Evolutionary conservation across 306 rosid genomes (phyloP), one percentile per base, ranked within the genome.

Genomic region (Inga oerstediana): DNA sequence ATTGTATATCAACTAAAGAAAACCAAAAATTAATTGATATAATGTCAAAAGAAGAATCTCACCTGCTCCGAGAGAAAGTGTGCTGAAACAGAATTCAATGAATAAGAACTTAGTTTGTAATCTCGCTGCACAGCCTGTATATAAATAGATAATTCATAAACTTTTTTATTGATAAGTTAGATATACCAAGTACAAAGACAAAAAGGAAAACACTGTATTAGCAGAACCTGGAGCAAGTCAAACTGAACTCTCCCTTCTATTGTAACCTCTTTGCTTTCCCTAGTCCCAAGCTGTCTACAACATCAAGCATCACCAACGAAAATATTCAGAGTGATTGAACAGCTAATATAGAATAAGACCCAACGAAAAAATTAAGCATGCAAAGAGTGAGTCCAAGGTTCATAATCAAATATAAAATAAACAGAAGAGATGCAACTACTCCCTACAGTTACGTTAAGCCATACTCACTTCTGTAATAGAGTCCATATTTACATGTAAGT

Each of bases 31-130:
- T 69, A 65, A n/a, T 76, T 59, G 78, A 82, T 72, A 82, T 3
- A 27, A 12, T 76, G 79, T 69, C 76, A 85, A 62, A 17, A 52
- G 76, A 64, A 37, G 30, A 75, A 76, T 78, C 74, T 88, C 83
- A 91, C 99, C 95, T 96, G 98, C 89, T 96, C 98, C 20, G 98
- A 94, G 77, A 96, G 99, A 85, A 96, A 96, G 84, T 94, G 97
- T 24, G 99, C 93, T 1, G 98, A 96, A 83, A 96, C 99, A 78
- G 97, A 96, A 86, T 96, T 96, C 88, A 96, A 85, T 3, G 99
- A 96, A 86, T 96, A 96, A 7, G 99, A 96, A 89, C 99, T 96
- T 84, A 96, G 81, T 80, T 96, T 96, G 83, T 96, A 90, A 85
- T 96, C 98, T 27, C 98, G 91, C 87, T 96, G 99, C 94, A 96